Evolutionary conservation across 805 yeast species (phyloP), one percentile per base, ranked within the genome.

Genomic region (Blastobotrys muscicola): DNA sequence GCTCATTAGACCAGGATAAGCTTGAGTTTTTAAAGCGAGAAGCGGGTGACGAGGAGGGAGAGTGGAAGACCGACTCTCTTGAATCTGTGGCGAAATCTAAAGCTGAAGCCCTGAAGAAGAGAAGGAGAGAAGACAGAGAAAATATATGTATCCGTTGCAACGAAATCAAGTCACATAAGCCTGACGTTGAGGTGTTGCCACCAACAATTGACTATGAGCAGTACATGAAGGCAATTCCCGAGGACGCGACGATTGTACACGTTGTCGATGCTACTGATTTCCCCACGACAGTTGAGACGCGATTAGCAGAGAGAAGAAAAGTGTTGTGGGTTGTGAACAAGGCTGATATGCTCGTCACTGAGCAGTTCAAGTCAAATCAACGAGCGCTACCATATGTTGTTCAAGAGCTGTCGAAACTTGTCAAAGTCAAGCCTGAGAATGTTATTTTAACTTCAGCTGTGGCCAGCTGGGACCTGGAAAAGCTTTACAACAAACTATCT

Each of bases 181-280:
- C 43, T 14, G 36, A 37, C 8, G 29, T 36, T 12, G 11, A 9
- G n/a, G n/a, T 36, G 6, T 7, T 15, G 15, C 39, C 13, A 14
- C 39, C 39, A 4, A 23, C 26, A 20, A 29, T 10, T 14, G 40
- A 38, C 14, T 23, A 38, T 9, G 32, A 29, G 32, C 13, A 38
- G 3, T 26, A 20, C n/a, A 4, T 45, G 2, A 41, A 44, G 10
- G 45, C 49, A 2, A 64, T 74, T n/a, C 15, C 85, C 79, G 2
- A 52, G 3, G 51, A 60, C 29, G 71, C 75, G 3, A 68, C 69
- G 7, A 51, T 82, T 1, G 70, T 80, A 2, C 79, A 82, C 54
- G 76, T 83, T 1, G 65, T 81, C 8, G 79, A 82, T 31, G 77
- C 82, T 1, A 59, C 71, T 10, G 94, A 85, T 50, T 84, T 85